Conservation (phyloP, 2,329 filamentous ascomycete species). For the Fulvia fulva region DNA sequence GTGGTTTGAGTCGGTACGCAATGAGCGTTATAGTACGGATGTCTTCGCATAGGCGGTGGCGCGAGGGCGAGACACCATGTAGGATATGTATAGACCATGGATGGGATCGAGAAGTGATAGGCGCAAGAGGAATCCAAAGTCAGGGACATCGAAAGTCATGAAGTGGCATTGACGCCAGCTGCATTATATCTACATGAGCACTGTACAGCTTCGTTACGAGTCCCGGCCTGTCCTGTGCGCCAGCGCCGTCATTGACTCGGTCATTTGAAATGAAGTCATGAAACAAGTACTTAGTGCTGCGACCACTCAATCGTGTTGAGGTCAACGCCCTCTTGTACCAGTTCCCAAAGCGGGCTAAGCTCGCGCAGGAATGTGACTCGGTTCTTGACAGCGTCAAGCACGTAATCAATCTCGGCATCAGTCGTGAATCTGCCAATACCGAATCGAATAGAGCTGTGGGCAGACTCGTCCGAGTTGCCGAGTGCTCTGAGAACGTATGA, state of each 20-base stretch:
- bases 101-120: not conserved
- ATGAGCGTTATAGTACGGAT: conserved; percentile 26
- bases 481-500: conserved; percentile 93
- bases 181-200: not conserved
- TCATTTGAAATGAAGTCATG: not conserved
- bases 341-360: conserved; percentile 91
- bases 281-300: conserved; percentile 68
- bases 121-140: no score
- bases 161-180: not conserved
- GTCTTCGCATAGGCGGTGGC: conserved; percentile 18
- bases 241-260: not conserved
- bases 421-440: conserved; percentile 97
- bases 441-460: conserved; percentile 95
- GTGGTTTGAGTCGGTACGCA: conserved; percentile 28
- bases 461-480: conserved; percentile 94
- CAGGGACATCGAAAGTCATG: not conserved
- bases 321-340: conserved; percentile 95
- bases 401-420: conserved; percentile 92
- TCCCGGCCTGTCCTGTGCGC: not conserved
- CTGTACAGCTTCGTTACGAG: not conserved
- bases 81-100: not conserved
- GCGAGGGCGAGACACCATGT: not conserved
- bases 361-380: conserved; percentile 90
- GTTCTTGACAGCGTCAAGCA: conserved; percentile 87
- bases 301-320: conserved; percentile 97